phyloP scores from a whole-genome alignment of 768 basidiomycete genomes.

The Chalciporus piperatus region DNA sequence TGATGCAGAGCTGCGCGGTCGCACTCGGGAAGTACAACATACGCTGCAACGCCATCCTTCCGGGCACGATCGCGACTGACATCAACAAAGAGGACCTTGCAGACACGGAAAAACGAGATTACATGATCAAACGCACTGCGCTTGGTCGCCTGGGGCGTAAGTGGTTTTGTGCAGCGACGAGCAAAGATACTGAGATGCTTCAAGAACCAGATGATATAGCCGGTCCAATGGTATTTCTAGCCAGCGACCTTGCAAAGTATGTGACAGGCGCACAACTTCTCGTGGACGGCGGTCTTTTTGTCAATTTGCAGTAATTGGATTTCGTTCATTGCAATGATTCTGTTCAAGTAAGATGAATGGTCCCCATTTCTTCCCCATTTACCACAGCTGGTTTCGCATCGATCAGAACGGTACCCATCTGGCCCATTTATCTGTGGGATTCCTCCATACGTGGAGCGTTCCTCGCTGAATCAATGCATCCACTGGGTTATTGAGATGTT shows the following conservation, averaged over 20 bases:
- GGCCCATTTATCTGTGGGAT: conserved; percentile 46
- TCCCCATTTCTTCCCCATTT: conserved; percentile 38
- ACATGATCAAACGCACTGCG: conserved; percentile 62
- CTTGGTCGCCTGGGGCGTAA: conserved; percentile 64
- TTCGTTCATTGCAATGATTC: background rate
- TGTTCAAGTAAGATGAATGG: conserved; percentile 2
- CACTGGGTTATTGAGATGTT: conserved; percentile 49
- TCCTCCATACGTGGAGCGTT: conserved; percentile 60
- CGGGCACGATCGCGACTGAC: conserved; percentile 73
- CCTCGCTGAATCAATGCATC: conserved; percentile 47
- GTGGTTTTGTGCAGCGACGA: conserved; percentile 7
- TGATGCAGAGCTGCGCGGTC: conserved; percentile 76
- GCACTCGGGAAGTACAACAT: conserved; percentile 77
- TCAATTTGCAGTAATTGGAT: conserved; percentile 58
- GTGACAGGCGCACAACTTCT: conserved; percentile 51
- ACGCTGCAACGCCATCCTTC: conserved; percentile 68
- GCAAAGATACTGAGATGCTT: conserved; percentile 40
- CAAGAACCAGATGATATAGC: conserved; percentile 18
- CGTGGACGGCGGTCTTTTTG: conserved; percentile 69
- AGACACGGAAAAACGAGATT: conserved; percentile 53
- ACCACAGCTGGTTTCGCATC: conserved; percentile 53
- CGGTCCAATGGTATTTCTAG: conserved; percentile 72
- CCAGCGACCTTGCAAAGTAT: conserved; percentile 68
- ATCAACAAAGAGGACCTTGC: conserved; percentile 77
- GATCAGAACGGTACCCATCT: conserved; percentile 54